Base-by-base conservation (phyloP, 2,329 filamentous ascomycete genomes). In the Talaromyces sp. region DNA sequence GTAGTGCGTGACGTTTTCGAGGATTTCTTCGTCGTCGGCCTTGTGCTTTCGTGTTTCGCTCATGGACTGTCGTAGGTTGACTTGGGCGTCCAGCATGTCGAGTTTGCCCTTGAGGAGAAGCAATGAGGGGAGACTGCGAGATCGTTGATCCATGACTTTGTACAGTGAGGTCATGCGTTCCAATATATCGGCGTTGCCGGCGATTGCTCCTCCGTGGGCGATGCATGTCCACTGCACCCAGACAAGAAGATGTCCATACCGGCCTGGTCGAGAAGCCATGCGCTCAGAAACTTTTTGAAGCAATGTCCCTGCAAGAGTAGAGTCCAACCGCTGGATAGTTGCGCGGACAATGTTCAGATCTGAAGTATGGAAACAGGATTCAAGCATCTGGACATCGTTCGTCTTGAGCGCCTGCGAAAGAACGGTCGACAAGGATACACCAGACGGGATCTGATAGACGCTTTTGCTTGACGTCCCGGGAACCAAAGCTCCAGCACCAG, bases 191-290 rank as follows among this genome's bases (percentile, higher is more conserved):
- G 90, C 86, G 73, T 96, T 91, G 32, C 89, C 89, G 11, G 93
- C 91, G 56, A 99, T 82, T 58, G 93, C 93, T 65, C 93, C 95
- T 66, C 95, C 95, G 71, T 99, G 95, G 1, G 90, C 88, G 35
- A 97, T 86, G 58, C 97, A 84, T 1, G 91, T 93, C 91, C 92
- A 96, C 76, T 97, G 93, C 50, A 98, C 89, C 93, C 95, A 99
- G 17, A 89, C 86, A 84, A 97, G 93, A 32, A 99, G 84, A 70
- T 88, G 90, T 56, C 93, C 92, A 14, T 95, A 93, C 58, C 95
- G 86, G 3, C 93, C 95, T 1, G 95, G 95, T 51, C 91, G 86
- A 66, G 89, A 86, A 76, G 96, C 89, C 72, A 99, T 85, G 62
- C 93, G 85, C 67, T 96, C 89, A 9, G 95, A 91, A 56, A 99